Percentiles rank a stretch among this genome's conserved stretches.
phyloP scores from a whole-genome alignment of 148 eudicot genomes.

The Chenopodium quinoa region DNA sequence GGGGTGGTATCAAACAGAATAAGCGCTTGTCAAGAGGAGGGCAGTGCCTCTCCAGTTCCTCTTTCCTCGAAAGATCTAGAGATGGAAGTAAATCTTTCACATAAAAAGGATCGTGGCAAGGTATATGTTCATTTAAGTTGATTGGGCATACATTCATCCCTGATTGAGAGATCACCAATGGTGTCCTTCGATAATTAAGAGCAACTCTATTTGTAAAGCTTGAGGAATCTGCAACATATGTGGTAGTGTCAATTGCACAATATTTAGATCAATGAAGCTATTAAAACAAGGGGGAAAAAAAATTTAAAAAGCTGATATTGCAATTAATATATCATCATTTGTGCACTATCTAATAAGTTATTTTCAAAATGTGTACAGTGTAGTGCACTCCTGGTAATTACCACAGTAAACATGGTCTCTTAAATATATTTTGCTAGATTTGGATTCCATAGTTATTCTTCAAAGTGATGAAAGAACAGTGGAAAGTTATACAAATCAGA shows the following conservation, averaged over 20 bases:
- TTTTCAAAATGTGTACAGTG: background rate
- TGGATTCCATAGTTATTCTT: too few relatives aligned
- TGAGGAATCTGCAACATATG: conserved; percentile 44
- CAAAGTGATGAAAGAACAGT: too few relatives aligned
- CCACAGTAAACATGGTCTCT: too few relatives aligned
- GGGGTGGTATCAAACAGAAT: conserved; percentile 93
- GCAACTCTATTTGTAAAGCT: conserved; percentile 63
- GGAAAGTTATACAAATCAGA: too few relatives aligned
- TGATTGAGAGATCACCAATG: conserved; percentile 55
- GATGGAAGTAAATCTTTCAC: conserved; percentile 63
- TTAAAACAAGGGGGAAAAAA: too few relatives aligned
- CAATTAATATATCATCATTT: background rate
- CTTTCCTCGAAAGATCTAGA: conserved; percentile 68
- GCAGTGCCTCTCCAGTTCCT: conserved; percentile 92
- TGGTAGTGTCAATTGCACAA: conserved; percentile 1
- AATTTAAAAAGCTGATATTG: background rate
- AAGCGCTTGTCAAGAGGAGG: conserved; percentile 75
- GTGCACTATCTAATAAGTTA: background rate
- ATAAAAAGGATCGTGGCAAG: conserved; percentile 83
- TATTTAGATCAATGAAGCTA: background rate
- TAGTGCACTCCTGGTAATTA: background rate
- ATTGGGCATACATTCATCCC: conserved; percentile 88
- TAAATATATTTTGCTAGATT: too few relatives aligned
- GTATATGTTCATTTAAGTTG: conserved; percentile 71
- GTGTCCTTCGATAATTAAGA: conserved; percentile 50